A percentile compares a stretch with the other conserved stretches of the same genome.
Evolutionary conservation across 345 rosid genomes (phyloP).

Genomic region (Populus simonii): DNA sequence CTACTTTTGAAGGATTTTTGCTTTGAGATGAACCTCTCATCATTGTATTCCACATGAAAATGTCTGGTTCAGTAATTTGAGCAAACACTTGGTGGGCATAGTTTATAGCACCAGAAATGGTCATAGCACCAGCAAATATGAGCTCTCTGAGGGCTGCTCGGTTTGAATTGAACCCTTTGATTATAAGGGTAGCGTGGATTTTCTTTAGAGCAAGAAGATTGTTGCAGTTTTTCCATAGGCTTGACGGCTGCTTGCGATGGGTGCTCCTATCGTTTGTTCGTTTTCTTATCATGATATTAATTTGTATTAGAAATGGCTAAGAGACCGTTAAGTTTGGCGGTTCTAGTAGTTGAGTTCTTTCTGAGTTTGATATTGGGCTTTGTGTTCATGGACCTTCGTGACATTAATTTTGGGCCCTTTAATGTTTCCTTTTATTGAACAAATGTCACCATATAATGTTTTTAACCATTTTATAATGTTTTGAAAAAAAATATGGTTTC

Average conservation of each 20-base stretch:
- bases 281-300: conserved; percentile 40
- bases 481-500: no score
- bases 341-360: no score
- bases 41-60: conserved; percentile 58
- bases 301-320: background rate
- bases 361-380: no score
- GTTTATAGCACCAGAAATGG: conserved; percentile 39
- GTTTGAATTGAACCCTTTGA: conserved; percentile 53
- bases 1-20: conserved; percentile 32
- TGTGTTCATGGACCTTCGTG: no score
- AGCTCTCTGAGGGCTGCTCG: conserved; percentile 51
- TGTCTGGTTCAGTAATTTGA: conserved; percentile 50
- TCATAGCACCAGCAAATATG: conserved; percentile 41
- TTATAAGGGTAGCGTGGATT: conserved; percentile 45
- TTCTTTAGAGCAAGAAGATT: conserved; percentile 47
- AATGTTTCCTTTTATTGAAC: no score
- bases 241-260: conserved; percentile 40
- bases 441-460: no score
- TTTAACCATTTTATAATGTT: no score
- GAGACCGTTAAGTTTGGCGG: no score
- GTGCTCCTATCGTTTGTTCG: conserved; percentile 46
- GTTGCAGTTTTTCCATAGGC: conserved; percentile 54
- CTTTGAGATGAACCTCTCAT: conserved; percentile 62
- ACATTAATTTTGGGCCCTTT: no score
- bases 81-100: conserved; percentile 62